Conservation (phyloP, 2,329 filamentous ascomycete genomes). For the Claviceps fusiformis region DNA sequence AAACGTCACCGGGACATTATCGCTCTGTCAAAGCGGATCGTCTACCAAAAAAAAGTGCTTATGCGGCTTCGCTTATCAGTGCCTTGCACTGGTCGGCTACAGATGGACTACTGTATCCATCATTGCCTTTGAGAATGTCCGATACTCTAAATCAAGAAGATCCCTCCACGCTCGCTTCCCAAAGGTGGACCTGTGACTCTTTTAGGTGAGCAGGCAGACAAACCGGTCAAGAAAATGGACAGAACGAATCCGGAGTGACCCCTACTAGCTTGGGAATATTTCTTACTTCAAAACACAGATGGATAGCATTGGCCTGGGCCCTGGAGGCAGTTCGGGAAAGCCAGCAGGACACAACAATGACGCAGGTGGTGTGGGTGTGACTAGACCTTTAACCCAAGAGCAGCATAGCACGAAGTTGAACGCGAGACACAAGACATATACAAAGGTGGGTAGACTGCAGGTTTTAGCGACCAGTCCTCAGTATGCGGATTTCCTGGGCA, state of each 20-base stretch:
- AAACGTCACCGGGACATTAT: background rate
- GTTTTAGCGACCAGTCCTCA: background rate
- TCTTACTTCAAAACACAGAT: no score
- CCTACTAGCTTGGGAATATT: no score
- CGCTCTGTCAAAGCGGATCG: background rate
- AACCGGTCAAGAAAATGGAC: no score
- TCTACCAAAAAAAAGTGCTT: background rate
- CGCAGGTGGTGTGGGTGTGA: background rate
- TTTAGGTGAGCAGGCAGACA: no score
- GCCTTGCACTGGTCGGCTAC: background rate
- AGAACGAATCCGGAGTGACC: no score
- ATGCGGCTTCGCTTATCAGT: no score
- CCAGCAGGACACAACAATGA: background rate
- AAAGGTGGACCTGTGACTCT: no score
- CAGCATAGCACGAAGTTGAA: no score
- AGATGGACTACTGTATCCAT: background rate
- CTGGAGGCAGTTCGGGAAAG: background rate
- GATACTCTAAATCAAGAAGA: background rate
- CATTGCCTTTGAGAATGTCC: no score
- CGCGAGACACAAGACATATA: no score
- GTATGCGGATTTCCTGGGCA: no score
- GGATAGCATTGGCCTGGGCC: background rate
- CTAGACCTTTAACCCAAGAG: background rate
- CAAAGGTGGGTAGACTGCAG: background rate
- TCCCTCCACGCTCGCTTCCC: background rate